phyloP scores from a whole-genome alignment of 2,329 filamentous ascomycete species.

The Incumbomyces delicatus region DNA sequence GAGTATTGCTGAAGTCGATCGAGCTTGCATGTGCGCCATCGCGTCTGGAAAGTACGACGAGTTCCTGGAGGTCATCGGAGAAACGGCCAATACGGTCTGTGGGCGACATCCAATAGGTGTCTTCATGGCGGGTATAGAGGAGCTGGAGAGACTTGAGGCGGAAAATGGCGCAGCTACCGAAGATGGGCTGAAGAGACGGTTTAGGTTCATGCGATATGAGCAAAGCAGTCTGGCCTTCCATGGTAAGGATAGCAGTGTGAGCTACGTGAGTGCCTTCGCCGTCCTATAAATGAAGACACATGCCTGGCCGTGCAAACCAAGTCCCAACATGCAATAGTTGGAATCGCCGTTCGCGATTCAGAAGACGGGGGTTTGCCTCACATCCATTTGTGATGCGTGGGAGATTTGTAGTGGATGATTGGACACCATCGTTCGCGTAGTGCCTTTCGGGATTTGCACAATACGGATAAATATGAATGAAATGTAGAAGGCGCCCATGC shows the following conservation, averaged over 20 bases:
- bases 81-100: slow-evolving; percentile 85
- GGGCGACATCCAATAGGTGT: slow-evolving; percentile 92
- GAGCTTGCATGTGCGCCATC: slow-evolving; percentile 74
- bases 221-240: slow-evolving; percentile 65
- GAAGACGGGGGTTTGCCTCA: too few species aligned
- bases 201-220: slow-evolving; percentile 78
- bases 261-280: slow-evolving; percentile 89
- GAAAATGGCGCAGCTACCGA: slow-evolving; percentile 18
- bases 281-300: slow-evolving; percentile 43
- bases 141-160: slow-evolving; percentile 36
- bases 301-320: too few species aligned
- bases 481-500: too few species aligned
- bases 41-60: slow-evolving; percentile 60
- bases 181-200: slow-evolving; percentile 38
- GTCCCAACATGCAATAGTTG: too few species aligned
- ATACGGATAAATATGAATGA: too few species aligned
- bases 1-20: slow-evolving; percentile 71
- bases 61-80: slow-evolving; percentile 59
- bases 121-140: slow-evolving; percentile 77
- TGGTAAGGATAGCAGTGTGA: slow-evolving; percentile 72
- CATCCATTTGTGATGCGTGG: too few species aligned
- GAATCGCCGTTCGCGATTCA: too few species aligned
- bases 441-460: too few species aligned
- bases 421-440: too few species aligned
- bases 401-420: too few species aligned